Conservation (phyloP, 129 eudicot species). For the Pseudognaphalium luteoalbum region DNA sequence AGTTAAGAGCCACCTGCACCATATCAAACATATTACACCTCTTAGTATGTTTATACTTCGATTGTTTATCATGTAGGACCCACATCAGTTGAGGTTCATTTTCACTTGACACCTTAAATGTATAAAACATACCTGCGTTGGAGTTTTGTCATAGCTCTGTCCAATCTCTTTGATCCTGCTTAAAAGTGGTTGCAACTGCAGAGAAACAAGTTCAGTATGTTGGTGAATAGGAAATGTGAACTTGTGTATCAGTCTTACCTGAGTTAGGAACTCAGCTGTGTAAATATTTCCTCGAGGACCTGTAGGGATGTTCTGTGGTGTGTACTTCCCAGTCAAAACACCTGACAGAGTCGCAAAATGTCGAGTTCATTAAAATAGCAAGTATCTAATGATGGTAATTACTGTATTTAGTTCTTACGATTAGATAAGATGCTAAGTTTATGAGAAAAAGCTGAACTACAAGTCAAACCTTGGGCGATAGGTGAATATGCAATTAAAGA, state of each 20-base stretch:
- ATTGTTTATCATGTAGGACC: background rate
- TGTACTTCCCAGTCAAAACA: conserved; percentile 85
- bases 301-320: conserved; percentile 82
- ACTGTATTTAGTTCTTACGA: background rate
- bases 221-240: background rate
- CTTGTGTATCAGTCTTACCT: conserved; percentile 40
- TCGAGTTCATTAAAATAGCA: background rate
- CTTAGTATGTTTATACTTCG: background rate
- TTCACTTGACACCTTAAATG: conserved; percentile 2
- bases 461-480: conserved; percentile 79
- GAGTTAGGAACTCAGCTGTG: conserved; percentile 73
- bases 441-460: background rate
- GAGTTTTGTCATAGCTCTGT: conserved; percentile 69
- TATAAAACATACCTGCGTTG: conserved; percentile 68
- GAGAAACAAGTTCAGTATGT: background rate
- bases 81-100: background rate
- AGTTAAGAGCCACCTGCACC: conserved; percentile 87
- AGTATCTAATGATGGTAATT: background rate
- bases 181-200: conserved; percentile 90
- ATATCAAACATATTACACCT: background rate
- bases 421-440: background rate
- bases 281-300: conserved; percentile 97
- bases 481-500: conserved; percentile 88
- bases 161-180: conserved; percentile 91
- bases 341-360: conserved; percentile 47